A percentile compares a stretch with the other conserved stretches of the same genome.
Conservation (phyloP, 2,329 filamentous ascomycete genomes). For the Fusarium sp. region DNA sequence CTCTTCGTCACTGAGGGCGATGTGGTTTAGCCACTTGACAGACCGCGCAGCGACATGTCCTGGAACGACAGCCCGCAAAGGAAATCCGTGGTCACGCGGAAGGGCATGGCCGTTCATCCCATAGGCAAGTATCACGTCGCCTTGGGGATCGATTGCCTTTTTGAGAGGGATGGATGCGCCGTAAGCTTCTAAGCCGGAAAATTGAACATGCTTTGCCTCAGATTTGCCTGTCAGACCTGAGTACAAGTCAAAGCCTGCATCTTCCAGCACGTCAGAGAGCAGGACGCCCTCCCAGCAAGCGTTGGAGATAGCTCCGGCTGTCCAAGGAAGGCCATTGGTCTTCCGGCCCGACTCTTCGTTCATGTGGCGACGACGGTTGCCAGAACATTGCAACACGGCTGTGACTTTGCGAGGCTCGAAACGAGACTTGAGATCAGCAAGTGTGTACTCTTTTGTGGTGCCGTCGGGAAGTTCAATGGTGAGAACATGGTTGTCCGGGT, state of each 20-base stretch:
- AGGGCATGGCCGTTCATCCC: slow-evolving; percentile 76
- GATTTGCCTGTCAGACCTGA: slow-evolving; percentile 55
- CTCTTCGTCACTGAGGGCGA: slow-evolving; percentile 76
- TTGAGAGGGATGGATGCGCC: slow-evolving; percentile 73
- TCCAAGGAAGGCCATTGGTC: slow-evolving; percentile 73
- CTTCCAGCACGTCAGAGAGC: slow-evolving; percentile 68
- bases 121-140: slow-evolving; percentile 77
- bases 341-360: slow-evolving; percentile 59
- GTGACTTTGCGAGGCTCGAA: slow-evolving; percentile 68
- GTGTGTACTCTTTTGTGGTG: slow-evolving; percentile 65
- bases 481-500: slow-evolving; percentile 60
- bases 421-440: slow-evolving; percentile 66
- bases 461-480: slow-evolving; percentile 71
- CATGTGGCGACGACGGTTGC: slow-evolving; percentile 73
- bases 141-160: slow-evolving; percentile 70
- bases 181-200: slow-evolving; percentile 73
- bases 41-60: slow-evolving; percentile 77
- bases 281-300: slow-evolving; percentile 71
- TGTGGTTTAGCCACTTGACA: slow-evolving; percentile 78
- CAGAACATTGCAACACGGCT: slow-evolving; percentile 72
- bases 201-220: slow-evolving; percentile 67
- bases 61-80: slow-evolving; percentile 73
- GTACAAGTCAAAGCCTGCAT: slow-evolving; percentile 66
- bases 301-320: slow-evolving; percentile 71
- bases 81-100: slow-evolving; percentile 76